Evolutionary conservation across 129 eudicot species (phyloP).

Genomic region (Flaveria robusta): DNA sequence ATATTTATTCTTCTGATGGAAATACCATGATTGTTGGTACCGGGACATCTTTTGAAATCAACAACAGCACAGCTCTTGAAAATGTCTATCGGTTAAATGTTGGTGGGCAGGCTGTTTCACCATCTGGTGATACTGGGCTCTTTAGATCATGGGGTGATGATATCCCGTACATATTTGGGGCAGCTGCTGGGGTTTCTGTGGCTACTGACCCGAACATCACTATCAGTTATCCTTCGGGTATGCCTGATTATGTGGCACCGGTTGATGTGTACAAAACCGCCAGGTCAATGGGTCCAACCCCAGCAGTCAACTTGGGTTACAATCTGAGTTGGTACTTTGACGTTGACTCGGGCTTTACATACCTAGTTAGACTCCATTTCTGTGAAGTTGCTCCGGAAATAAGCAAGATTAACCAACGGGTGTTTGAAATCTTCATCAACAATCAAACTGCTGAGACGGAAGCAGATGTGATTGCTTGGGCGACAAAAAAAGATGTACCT

Average conservation of each 20-base stretch:
- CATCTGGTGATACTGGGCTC: constrained; percentile 73
- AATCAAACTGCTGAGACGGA: constrained; percentile 65
- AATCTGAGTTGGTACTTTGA: constrained; percentile 78
- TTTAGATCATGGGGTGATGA: constrained; percentile 79
- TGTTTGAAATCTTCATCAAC: constrained; percentile 62
- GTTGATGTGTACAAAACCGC: constrained; percentile 72
- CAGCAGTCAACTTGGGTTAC: constrained; percentile 44
- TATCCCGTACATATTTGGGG: constrained; percentile 54
- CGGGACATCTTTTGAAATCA: constrained; percentile 37
- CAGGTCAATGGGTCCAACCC: constrained; percentile 75
- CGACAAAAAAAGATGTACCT: constrained; percentile 39
- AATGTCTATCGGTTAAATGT: constrained; percentile 73
- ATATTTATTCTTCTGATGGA: constrained; percentile 54
- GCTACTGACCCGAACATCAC: constrained; percentile 53
- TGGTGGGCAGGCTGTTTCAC: constrained; percentile 81
- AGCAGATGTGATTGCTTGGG: constrained; percentile 69
- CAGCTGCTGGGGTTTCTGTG: constrained; percentile 57
- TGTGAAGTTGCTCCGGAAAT: constrained; percentile 55
- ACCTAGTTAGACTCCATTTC: constrained; percentile 87
- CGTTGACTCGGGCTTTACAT: constrained; percentile 67
- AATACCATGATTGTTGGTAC: constrained; percentile 49
- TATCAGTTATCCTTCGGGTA: constrained; percentile 43
- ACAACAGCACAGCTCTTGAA: constrained; percentile 67
- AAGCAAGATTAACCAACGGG: constrained; percentile 55
- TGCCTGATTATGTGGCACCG: constrained; percentile 69